Evolutionary conservation across 2,329 filamentous ascomycete species (phyloP).

Genomic region (Magnaporthales sp.): DNA sequence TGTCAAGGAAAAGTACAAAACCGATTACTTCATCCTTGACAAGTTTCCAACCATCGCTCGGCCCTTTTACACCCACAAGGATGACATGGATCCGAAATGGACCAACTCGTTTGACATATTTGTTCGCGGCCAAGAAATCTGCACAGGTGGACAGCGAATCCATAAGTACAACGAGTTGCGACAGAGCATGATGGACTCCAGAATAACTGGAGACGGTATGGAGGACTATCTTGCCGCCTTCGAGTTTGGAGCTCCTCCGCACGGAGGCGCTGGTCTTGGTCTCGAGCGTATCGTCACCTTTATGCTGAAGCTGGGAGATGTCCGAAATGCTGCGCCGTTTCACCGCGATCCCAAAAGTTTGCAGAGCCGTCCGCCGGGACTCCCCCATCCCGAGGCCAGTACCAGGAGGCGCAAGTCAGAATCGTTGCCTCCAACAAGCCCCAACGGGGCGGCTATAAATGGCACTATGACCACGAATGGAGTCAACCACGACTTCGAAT

Average conservation of each 20-base stretch:
- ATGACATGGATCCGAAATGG: conserved; percentile 59
- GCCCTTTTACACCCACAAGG: conserved; percentile 87
- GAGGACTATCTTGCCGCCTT: conserved; percentile 86
- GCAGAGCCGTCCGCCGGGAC: conserved; percentile 53
- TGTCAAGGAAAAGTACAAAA: conserved; percentile 76
- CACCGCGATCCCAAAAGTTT: conserved; percentile 83
- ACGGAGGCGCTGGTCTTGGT: conserved; percentile 84
- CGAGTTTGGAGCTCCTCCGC: conserved; percentile 79
- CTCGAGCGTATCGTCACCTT: conserved; percentile 84
- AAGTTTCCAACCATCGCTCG: conserved; percentile 80
- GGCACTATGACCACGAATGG: background rate
- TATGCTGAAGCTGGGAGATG: conserved; percentile 78
- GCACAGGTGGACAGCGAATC: conserved; percentile 88
- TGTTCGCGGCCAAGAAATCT: conserved; percentile 84
- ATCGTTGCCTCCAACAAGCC: background rate
- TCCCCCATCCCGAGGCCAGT: conserved; percentile 84
- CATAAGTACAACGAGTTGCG: conserved; percentile 69
- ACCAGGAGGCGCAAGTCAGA: conserved; percentile 35
- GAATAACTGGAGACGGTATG: conserved; percentile 74
- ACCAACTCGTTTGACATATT: conserved; percentile 97
- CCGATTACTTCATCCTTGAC: conserved; percentile 91
- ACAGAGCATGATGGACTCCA: conserved; percentile 65
- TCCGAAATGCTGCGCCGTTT: conserved; percentile 80
- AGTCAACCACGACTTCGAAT: background rate
- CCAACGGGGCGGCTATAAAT: background rate